Base-by-base conservation (phyloP, 192 early-diverging fungal species). In the Phycomyces nitens region DNA sequence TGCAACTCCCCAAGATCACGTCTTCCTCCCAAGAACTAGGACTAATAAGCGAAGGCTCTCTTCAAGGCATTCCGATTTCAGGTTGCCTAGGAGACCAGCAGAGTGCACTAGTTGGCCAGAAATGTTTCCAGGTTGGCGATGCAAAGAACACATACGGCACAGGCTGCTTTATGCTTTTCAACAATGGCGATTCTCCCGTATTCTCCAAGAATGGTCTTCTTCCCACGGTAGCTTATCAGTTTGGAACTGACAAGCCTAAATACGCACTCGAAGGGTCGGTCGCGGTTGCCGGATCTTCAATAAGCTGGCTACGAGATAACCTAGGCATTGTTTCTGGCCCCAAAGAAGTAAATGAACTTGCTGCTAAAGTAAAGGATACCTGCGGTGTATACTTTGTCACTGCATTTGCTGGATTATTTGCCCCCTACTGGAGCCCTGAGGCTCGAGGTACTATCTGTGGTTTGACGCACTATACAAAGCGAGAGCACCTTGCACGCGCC, bases 71-170 rank as follows among this genome's bases (percentile, higher is more conserved):
- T 2, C 87, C 93, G 1, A 87, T 97, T 47, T 70, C 91, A n/a
- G 95, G 95, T 0, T 90, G 89, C 67, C 73, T 97, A 39, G 95
- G 95, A 55, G 95, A 97, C 76, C 95, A 97, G 71, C 95, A 97
- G 72, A 91, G 93, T 14, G 95, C 95, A 18, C 81, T 94, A 40
- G 93, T 97, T 24, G 95, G 95, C n/a, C 95, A 97, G 72, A 86
- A 86, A 62, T 97, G 95, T 77, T 92, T 93, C 68, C 68, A 84
- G 49, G 77, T 85, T 4, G 95, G 95, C 4, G 87, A 92, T 71
- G 87, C 89, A 58, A 97, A 97, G 81, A 97, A 94, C 80, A 97
- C 95, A 8, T 96, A 96, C 77, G 94, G 95, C 43, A 97, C 95
- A 24, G 95, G 94, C 29, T 94, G 93, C 77, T 97, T 97, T 75